These are phyloP conservation scores for Teratosphaeria epicoccoides DNA, from an alignment of 2,329 filamentous ascomycete species.

Conservation along the genomic window DNA sequence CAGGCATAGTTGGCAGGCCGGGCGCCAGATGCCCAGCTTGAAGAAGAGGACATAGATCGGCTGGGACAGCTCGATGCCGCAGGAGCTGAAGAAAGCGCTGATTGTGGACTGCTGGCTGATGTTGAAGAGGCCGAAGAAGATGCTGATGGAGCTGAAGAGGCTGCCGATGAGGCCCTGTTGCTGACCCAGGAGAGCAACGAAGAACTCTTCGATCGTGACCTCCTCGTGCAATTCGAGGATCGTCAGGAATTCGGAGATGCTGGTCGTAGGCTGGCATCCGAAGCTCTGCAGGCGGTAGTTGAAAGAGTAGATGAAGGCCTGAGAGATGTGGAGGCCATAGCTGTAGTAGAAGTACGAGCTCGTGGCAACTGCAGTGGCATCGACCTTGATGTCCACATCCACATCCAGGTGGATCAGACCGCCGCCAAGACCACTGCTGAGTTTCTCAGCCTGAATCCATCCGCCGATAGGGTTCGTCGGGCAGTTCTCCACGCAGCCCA, in stretches of 20 bases:
- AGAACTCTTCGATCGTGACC: neutral
- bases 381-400: no score
- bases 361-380: no score
- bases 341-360: neutral
- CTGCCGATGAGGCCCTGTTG: no score
- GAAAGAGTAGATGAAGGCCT: neutral
- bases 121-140: neutral
- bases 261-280: neutral
- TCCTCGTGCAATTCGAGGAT: neutral
- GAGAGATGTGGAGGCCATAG: neutral
- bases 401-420: no score
- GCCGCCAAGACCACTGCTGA: neutral
- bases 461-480: neutral
- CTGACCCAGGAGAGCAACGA: neutral
- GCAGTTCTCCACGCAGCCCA: neutral
- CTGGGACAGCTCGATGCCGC: neutral
- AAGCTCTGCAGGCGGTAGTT: neutral
- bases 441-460: no score
- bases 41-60: neutral
- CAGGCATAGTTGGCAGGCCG: no score
- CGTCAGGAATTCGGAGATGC: neutral
- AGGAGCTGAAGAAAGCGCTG: neutral
- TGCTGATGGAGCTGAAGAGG: neutral
- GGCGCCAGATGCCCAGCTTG: neutral
- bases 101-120: neutral